Percentiles rank a stretch among this genome's conserved stretches.
Evolutionary conservation across 139 green algal genomes (phyloP).

Genomic region (Microglena sp.): DNA sequence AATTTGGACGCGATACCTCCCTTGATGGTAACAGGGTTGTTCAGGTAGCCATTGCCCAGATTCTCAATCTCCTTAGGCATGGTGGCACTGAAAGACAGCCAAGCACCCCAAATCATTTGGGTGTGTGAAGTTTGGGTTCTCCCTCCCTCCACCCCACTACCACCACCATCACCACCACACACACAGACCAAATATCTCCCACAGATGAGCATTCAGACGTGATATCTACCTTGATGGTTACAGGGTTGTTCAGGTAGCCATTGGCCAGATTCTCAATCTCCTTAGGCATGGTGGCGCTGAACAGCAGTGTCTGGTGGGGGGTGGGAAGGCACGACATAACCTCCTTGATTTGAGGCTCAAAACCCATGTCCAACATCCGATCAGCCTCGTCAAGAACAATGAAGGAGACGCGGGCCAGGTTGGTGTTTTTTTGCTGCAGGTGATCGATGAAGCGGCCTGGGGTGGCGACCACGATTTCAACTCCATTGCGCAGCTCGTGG

Average conservation of each 20-base stretch:
- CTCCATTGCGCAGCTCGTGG: slow-evolving; percentile 57
- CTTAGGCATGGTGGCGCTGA: slow-evolving; percentile 80
- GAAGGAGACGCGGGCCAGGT: slow-evolving; percentile 63
- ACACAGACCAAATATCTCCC: too few relatives aligned
- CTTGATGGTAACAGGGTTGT: slow-evolving; percentile 61
- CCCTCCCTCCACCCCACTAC: too few relatives aligned
- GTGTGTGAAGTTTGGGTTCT: too few relatives aligned
- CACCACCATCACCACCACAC: too few relatives aligned
- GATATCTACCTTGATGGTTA: slow-evolving; percentile 67
- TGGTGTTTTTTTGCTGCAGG: slow-evolving; percentile 72
- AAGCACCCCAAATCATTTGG: too few relatives aligned
- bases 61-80: slow-evolving; percentile 83
- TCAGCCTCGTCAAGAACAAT: slow-evolving; percentile 92
- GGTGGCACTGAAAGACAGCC: slow-evolving; percentile 79
- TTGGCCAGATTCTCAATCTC: slow-evolving; percentile 76
- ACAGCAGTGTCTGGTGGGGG: slow-evolving; percentile 74
- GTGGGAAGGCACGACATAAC: slow-evolving; percentile 38
- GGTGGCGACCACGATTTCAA: slow-evolving; percentile 77
- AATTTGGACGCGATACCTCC: too few relatives aligned
- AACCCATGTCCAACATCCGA: slow-evolving; percentile 93
- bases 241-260: slow-evolving; percentile 58
- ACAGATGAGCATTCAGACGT: too few relatives aligned
- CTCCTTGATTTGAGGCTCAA: slow-evolving; percentile 75
- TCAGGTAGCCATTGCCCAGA: slow-evolving; percentile 62
- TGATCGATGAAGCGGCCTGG: slow-evolving; percentile 84